Evolutionary conservation across 2,329 filamentous ascomycete species (phyloP).

Genomic region (Fusarium poae): DNA sequence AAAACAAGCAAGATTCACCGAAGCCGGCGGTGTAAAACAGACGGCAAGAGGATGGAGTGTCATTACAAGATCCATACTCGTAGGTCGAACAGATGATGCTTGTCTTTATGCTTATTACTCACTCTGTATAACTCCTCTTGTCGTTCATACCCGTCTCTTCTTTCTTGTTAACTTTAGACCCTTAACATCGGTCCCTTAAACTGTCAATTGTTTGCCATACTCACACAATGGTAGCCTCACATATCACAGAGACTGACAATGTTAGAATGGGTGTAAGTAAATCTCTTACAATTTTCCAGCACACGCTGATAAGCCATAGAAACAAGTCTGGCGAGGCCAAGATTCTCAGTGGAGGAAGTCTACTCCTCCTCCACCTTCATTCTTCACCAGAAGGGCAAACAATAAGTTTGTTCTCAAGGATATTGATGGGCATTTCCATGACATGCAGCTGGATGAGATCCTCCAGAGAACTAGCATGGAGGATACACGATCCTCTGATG

Average conservation of each 20-base stretch:
- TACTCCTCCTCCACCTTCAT: constrained; percentile 10
- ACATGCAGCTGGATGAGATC: constrained; percentile 3
- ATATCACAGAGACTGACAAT: not conserved
- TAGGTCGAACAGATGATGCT: not conserved
- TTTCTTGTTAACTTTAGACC: not conserved
- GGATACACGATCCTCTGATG: constrained; percentile 17
- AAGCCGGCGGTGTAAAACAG: not conserved
- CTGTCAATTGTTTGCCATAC: not conserved
- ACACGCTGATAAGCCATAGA: constrained; percentile 13
- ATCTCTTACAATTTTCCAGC: fast-evolving
- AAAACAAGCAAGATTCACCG: not conserved
- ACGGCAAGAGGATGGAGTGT: not conserved
- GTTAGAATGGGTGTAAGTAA: constrained; percentile 1
- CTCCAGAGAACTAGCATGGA: constrained; percentile 12
- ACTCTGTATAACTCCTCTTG: not conserved
- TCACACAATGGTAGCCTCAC: constrained; percentile 12
- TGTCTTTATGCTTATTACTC: constrained; percentile 10
- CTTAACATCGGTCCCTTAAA: not conserved
- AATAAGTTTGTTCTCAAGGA: constrained; percentile 12
- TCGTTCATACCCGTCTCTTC: not conserved
- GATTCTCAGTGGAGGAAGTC: constrained; percentile 2
- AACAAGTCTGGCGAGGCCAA: not conserved
- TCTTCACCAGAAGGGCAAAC: constrained; percentile 9
- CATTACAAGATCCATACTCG: not conserved
- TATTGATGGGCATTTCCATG: not conserved